Conservation (phyloP, 2,329 filamentous ascomycete species). For the Colletotrichum sp. region DNA sequence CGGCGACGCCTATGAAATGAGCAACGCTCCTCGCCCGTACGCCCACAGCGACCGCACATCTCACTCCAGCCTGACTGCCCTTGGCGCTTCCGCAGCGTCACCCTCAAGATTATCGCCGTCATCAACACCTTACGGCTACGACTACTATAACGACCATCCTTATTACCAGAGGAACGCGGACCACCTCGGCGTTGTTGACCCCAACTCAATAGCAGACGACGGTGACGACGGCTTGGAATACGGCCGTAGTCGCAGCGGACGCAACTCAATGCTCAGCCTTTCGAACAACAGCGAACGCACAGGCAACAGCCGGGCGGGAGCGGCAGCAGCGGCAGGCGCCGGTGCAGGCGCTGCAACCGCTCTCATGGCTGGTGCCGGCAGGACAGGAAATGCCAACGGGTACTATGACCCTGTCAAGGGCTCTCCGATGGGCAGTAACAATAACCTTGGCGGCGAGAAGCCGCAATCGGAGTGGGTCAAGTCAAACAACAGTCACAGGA, state of each 20-base stretch:
- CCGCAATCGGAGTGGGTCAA: constrained; percentile 68
- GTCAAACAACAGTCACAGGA: constrained; percentile 63
- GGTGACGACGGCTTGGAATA: constrained; percentile 82
- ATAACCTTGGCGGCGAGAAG: constrained; percentile 59
- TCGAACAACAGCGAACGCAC: constrained; percentile 46
- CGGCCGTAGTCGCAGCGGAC: constrained; percentile 41
- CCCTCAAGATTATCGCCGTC: constrained; percentile 46
- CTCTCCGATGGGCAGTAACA: constrained; percentile 21
- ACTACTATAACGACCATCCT: constrained; percentile 66
- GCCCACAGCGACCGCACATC: constrained; percentile 41
- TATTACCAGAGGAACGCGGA: constrained; percentile 63
- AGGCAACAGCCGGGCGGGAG: constrained; percentile 28
- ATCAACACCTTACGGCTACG: constrained; percentile 54
- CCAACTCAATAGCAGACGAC: constrained; percentile 83
- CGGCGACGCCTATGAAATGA: constrained; percentile 27
- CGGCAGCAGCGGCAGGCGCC: constrained; percentile 52
- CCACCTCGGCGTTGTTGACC: constrained; percentile 69
- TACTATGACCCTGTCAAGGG: constrained; percentile 63
- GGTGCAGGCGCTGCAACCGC: constrained; percentile 46
- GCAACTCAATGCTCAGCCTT: constrained; percentile 66
- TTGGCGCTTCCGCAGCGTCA: constrained; percentile 36
- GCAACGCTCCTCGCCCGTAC: constrained; percentile 5
- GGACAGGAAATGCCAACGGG: constrained; percentile 40
- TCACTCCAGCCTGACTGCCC: constrained; percentile 45
- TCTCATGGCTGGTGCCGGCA: constrained; percentile 31